These are phyloP conservation scores for Eucalyptus erythrocorys DNA, from an alignment of 345 rosid genomes.

Conservation along the genomic window DNA sequence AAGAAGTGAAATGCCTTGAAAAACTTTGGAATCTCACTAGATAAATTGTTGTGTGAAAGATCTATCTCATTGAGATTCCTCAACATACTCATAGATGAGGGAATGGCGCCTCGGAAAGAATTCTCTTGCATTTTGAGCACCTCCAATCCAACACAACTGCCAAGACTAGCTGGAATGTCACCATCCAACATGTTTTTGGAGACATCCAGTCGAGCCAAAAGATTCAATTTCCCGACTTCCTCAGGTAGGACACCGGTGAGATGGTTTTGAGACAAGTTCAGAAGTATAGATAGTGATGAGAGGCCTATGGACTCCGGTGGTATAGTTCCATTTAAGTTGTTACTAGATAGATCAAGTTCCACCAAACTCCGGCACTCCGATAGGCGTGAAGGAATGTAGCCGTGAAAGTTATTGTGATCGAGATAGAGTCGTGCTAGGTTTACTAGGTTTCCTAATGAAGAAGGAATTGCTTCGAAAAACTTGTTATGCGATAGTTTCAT, in stretches of 20 bases:
- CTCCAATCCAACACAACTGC: not conserved
- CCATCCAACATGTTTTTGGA: constrained; percentile 7
- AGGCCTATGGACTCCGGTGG: not conserved
- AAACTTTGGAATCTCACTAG: not conserved
- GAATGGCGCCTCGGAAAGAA: constrained; percentile 4
- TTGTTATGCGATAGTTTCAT: no score
- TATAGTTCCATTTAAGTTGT: constrained; percentile 5
- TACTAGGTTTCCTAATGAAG: no score
- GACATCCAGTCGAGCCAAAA: constrained; percentile 1
- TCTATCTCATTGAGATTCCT: not conserved
- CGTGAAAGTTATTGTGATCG: no score
- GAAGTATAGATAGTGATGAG: not conserved
- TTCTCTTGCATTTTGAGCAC: not conserved
- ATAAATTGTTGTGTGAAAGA: constrained; percentile 15
- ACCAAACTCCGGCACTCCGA: accelerated
- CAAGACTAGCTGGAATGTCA: not conserved
- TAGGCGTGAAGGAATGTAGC: no score
- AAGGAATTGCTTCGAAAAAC: no score
- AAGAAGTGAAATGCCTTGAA: not conserved
- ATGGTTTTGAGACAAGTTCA: constrained; percentile 11
- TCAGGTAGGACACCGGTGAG: constrained; percentile 2
- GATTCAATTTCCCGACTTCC: constrained; percentile 1
- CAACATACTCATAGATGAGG: not conserved
- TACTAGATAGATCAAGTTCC: not conserved
- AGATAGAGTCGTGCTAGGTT: no score